Evolutionary conservation across 2,329 filamentous ascomycete species (phyloP), one percentile per base, ranked within the genome.

Genomic region (Calonectria naviculata): DNA sequence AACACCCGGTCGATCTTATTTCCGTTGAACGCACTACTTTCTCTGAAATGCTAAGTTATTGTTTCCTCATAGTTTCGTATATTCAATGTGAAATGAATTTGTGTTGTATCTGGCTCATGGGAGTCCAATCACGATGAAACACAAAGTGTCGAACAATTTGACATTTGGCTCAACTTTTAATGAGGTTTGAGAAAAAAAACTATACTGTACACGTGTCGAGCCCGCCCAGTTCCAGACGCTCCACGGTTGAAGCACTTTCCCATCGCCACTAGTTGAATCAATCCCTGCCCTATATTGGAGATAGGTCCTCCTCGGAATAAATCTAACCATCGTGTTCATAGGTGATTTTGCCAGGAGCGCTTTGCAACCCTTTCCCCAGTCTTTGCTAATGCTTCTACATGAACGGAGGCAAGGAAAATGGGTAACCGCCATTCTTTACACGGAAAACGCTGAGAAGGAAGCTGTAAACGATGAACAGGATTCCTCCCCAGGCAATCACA

Each of bases 371-470:
- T 46, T 56, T 12, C 4, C 24, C 13, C 19, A 19, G 19, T 21
- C 42, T 63, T 29, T 28, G 24, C 10, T n/a, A 8, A 10, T 28
- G 41, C 31, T 19, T 71, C 79, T 83, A 91, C 85, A 92, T 88
- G 84, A 99, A 98, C 13, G 97, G 97, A 67, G 97, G 97, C 72
- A 99, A 89, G 80, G 92, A 95, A 85, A 98, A 98, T 19, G 95
- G 95, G 84, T 99, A 99, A 28, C 95, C 95, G 38, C 92, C 92
- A 81, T 98, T 99, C 92, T 99, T 99, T 78, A 93, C 88, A 78
- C 95, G 92, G 89, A 99, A 99, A 73, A 98, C 88, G 84, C 94
- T 98, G 75, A 99, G 89, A 74, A 99, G 88, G 85, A 98, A 97
- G 86, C 95, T 97, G 87, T 98, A 98, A 85, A 95, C 91, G 74